These are phyloP conservation scores for Ceratocystis diversiconidia DNA, from an alignment of 2,329 filamentous ascomycete species.

Conservation along the genomic window DNA sequence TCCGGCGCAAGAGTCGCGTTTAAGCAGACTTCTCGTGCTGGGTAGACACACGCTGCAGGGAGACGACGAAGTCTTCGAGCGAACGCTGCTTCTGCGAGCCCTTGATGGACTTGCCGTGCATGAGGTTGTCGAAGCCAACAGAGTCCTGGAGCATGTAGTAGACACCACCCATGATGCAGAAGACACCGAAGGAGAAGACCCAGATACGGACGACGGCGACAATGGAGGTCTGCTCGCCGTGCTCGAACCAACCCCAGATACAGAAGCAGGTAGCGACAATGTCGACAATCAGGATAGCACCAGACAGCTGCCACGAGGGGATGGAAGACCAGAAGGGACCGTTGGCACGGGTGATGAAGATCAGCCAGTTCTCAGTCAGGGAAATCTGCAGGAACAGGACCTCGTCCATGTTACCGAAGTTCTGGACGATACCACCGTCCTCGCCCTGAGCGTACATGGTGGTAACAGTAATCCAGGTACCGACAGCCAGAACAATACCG, in stretches of 20 bases:
- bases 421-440: constrained; percentile 75
- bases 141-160: constrained; percentile 69
- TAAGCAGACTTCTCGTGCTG: constrained; percentile 82
- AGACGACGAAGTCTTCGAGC: constrained; percentile 83
- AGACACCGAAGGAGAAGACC: constrained; percentile 82
- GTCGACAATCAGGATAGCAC: constrained; percentile 69
- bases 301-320: constrained; percentile 70
- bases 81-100: constrained; percentile 70
- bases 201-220: constrained; percentile 78
- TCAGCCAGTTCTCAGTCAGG: constrained; percentile 88
- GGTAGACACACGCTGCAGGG: constrained; percentile 76
- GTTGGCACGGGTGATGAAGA: constrained; percentile 90
- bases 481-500: constrained; percentile 64
- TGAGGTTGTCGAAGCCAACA: constrained; percentile 73
- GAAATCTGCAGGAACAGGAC: constrained; percentile 83
- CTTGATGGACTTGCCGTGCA: constrained; percentile 80
- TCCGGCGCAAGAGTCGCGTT: constrained; percentile 20
- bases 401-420: constrained; percentile 67
- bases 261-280: constrained; percentile 74
- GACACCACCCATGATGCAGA: constrained; percentile 64
- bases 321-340: constrained; percentile 84
- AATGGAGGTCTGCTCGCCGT: constrained; percentile 52
- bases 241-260: constrained; percentile 69
- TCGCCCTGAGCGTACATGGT: constrained; percentile 57
- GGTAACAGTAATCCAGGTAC: constrained; percentile 79